Percentiles rank a stretch among this genome's conserved stretches.
Conservation (phyloP, 2,329 filamentous ascomycete species). For the Davidsoniella neocaledoniae region DNA sequence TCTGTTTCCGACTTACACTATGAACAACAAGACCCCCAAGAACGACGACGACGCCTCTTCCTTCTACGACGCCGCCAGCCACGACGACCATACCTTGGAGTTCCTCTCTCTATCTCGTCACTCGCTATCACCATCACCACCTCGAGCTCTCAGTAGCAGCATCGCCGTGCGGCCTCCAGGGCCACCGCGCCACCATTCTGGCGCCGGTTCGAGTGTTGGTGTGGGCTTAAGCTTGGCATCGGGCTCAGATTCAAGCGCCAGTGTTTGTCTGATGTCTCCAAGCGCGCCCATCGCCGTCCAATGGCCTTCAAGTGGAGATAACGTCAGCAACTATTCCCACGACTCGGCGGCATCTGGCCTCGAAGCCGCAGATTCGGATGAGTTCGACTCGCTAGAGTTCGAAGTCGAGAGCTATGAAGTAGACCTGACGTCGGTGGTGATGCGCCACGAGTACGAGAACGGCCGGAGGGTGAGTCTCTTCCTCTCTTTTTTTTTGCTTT, state of each 20-base stretch:
- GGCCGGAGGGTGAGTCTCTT: conserved; percentile 13
- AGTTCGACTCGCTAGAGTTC: conserved; percentile 13
- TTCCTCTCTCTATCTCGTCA: no score
- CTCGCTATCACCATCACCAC: no score
- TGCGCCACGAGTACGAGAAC: conserved; percentile 12
- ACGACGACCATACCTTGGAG: no score
- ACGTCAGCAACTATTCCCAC: not conserved
- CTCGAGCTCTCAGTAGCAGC: no score
- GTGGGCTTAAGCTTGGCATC: no score
- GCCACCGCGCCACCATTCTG: no score
- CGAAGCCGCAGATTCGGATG: conserved; percentile 7
- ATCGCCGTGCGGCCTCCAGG: no score
- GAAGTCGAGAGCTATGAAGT: conserved; percentile 20
- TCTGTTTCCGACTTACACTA: not conserved
- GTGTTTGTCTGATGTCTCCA: not conserved
- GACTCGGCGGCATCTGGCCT: conserved; percentile 3
- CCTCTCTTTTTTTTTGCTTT: not conserved
- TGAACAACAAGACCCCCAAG: no score
- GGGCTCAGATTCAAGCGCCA: not conserved
- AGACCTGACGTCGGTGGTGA: conserved; percentile 10
- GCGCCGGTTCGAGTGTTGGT: no score
- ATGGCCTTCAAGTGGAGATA: not conserved
- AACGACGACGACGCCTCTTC: no score
- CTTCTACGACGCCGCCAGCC: no score
- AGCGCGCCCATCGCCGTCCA: conserved; percentile 3